phyloP scores from a whole-genome alignment of 768 basidiomycete species.

The Chalciporus pseudorubinellus region DNA sequence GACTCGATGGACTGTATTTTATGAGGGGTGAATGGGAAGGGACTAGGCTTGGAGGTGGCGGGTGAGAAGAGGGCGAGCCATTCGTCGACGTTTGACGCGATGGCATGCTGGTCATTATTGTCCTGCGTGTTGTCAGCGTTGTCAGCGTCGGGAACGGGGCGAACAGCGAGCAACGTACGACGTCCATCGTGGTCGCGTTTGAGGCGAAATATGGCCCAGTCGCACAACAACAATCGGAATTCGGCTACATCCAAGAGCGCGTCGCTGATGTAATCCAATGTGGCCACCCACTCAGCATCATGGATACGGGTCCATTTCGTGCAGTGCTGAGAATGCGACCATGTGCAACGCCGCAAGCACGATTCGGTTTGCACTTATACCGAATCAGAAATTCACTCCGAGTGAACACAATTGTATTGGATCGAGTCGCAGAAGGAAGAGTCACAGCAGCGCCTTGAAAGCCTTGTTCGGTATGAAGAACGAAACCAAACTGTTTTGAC shows the following conservation, averaged over 20 bases:
- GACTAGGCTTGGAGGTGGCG: slow-evolving; percentile 22
- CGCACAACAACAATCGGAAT: slow-evolving; percentile 10
- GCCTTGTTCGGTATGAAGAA: too few relatives aligned
- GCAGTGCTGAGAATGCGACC: too few relatives aligned
- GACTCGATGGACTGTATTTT: slow-evolving; percentile 56
- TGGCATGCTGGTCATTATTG: not conserved
- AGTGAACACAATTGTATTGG: too few relatives aligned
- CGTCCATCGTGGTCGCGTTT: slow-evolving; percentile 22
- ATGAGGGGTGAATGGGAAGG: slow-evolving; percentile 60
- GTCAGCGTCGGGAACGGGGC: not conserved
- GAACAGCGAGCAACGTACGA: slow-evolving; percentile 20
- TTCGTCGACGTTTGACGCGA: slow-evolving; percentile 16
- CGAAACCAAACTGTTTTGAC: too few relatives aligned
- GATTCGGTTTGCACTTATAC: too few relatives aligned
- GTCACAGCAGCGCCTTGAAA: too few relatives aligned
- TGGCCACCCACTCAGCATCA: too few relatives aligned
- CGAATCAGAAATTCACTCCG: too few relatives aligned
- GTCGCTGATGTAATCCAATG: slow-evolving; percentile 15
- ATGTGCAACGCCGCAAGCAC: too few relatives aligned
- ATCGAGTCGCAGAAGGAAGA: too few relatives aligned
- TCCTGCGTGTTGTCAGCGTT: slow-evolving; percentile 12
- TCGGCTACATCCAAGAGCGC: slow-evolving; percentile 9
- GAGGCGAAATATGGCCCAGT: not conserved
- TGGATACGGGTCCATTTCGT: too few relatives aligned
- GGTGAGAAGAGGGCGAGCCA: slow-evolving; percentile 49